Base-by-base conservation (phyloP, 1,139 yeast species). In the Citeromyces siamensis region DNA sequence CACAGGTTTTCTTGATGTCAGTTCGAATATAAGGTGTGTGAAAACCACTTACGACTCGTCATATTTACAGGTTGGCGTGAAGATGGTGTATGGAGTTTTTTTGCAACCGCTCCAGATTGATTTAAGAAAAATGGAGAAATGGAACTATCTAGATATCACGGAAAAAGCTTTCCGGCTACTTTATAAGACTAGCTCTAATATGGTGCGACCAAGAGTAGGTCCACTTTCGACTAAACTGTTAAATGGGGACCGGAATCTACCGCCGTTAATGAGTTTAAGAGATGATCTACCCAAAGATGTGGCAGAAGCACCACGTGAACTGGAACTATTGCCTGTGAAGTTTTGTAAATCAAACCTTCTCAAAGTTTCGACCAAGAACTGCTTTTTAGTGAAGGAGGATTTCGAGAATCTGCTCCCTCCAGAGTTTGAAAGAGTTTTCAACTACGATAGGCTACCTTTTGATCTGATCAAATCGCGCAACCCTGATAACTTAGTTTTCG, bases 381-480 rank as follows among this genome's bases (percentile, higher is more conserved):
- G 67, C n/a, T 54, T 53, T 29, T 46, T 69, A 1, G 49, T 56
- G 6, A 48, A 49, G 5, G 42, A 56, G 2, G 77, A 71, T 44
- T 64, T 70, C 42, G 41, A 45, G 5, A 38, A 42, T 18, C 27
- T 52, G 19, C 42, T 42, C 14, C 37, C 37, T 12, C 31, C 20
- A 3, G n/a, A 16, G 19, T 18, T 17, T 9, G 34, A 21, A 9
- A n/a, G 37, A 18, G 28, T 5, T 19, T 37, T 17, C 22, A 32
- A 37, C 6, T 26, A 26, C 16, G 31, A 26, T 26, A 14, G 5
- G 17, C 12, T 26, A 6, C 34, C 34, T 4, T 63, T 64, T 35
- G 49, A 50, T 21, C 61, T 64, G 2, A 55, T 71, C 6, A 66
- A 75, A 41, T 66, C 66, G 10, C 53, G 85, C 40, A 58, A 68